Evolutionary conservation across 1,284 basidiomycete genomes (phyloP), one percentile per base, ranked within the genome.

Genomic region (Trichosporon inkin): DNA sequence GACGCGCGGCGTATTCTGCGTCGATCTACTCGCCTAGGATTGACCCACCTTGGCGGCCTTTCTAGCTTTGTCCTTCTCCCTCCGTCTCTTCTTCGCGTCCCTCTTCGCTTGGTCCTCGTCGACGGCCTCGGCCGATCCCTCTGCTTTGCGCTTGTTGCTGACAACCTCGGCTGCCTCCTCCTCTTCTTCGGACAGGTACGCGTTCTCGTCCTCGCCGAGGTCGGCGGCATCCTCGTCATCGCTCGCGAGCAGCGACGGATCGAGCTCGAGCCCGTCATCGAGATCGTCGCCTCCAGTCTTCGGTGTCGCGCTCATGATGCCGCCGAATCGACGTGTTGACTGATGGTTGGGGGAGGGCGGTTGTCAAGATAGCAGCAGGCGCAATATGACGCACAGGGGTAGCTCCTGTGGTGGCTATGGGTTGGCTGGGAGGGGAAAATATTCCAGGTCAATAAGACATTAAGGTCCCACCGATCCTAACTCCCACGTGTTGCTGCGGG

Each of bases 181-280:
- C 38, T 64, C 65, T 4, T 67, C 66, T 13, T 62, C 63, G 47
- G 49, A 58, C 36, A 65, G 53, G 35, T 58, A 63, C 6, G 22
- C 63, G 19, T 41, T 62, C 10, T n/a, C 63, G 10, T 59, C 60
- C 28, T 39, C 58, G 41, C 53, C 56, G 17, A 36, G 35, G 13
- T 62, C 61, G 34, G 51, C 63, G 22, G 20, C 60, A 16, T 54
- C 67, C 52, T 67, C 66, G 37, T 61, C 61, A 41, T 67, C 67
- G 20, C 28, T 36, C 0, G 65, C 63, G 3, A 60, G 62, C 22
- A 67, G 63, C 32, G 68, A 67, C n/a, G 66, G 58, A 38, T 69
- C 69, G 16, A 69, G 67, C 49, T 74, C 72, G 51, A 74, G 70
- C 20, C 62, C 72, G 61, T 78, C 74, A 61, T 78, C 76, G 13